Percentiles rank a stretch among this genome's conserved stretches.
phyloP scores from a whole-genome alignment of 2,329 filamentous ascomycete genomes.

The Diatrype stigma region DNA sequence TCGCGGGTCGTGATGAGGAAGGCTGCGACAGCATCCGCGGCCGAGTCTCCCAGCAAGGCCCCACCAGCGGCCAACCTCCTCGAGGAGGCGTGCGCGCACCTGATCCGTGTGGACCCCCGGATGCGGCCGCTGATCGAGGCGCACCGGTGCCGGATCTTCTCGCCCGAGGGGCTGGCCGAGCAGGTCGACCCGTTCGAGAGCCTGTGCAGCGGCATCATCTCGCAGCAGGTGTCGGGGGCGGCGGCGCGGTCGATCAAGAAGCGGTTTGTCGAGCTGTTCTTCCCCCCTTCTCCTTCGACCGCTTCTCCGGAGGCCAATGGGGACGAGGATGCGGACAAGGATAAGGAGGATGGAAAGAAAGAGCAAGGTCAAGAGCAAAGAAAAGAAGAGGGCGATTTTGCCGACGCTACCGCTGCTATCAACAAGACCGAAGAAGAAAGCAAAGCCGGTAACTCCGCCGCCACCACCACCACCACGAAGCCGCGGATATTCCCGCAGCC shows the following conservation, averaged over 20 bases:
- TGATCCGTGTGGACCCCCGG: slow-evolving; percentile 68
- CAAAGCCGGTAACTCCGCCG: too few species aligned
- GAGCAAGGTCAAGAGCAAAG: too few species aligned
- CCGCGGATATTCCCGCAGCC: slow-evolving; percentile 70
- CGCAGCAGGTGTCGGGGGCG: slow-evolving; percentile 91
- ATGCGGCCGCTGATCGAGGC: slow-evolving; percentile 69
- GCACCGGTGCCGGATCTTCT: slow-evolving; percentile 76
- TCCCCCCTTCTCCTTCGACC: slow-evolving; percentile 11
- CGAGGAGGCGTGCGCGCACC: slow-evolving; percentile 68
- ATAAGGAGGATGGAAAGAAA: slow-evolving; percentile 3
- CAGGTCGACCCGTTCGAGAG: slow-evolving; percentile 83
- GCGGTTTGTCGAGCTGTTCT: slow-evolving; percentile 76
- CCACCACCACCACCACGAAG: slow-evolving; percentile 3
- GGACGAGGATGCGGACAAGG: slow-evolving; percentile 15
- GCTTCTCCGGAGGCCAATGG: not conserved
- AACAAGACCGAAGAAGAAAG: too few species aligned
- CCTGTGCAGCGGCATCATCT: slow-evolving; percentile 83
- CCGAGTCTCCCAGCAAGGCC: slow-evolving; percentile 42
- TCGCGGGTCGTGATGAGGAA: slow-evolving; percentile 59
- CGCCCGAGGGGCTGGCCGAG: slow-evolving; percentile 75
- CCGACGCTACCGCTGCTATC: too few species aligned
- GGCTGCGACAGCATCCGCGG: slow-evolving; percentile 43
- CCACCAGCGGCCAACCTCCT: slow-evolving; percentile 57
- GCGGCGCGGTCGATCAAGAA: slow-evolving; percentile 85
- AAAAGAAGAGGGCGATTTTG: too few species aligned